Base-by-base conservation (phyloP, 2,329 filamentous ascomycete genomes). In the Colletotrichum truncatum region DNA sequence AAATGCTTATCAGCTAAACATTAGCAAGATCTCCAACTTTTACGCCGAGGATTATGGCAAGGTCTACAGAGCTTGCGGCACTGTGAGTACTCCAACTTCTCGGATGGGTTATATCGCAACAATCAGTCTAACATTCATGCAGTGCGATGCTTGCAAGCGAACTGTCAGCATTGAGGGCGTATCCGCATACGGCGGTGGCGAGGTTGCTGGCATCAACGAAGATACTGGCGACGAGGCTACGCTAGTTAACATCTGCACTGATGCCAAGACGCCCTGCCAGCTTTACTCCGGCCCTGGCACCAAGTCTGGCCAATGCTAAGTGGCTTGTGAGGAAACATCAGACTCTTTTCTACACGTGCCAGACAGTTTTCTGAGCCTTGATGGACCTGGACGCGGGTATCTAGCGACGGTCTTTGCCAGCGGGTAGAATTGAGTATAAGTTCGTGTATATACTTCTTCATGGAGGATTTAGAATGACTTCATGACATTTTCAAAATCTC, bases 1-100 rank as follows among this genome's bases (percentile, higher is more conserved):
- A 2, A 6, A 11, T 26, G 2, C 23, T 45, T 2, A 28, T 11
- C 9, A 11, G 30, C 14, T 38, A 2, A 41, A 21, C 32, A 4
- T 11, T 3, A n/a, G n/a, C 10, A 4, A 66, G 65, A 75, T 78
- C 30, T 68, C 78, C 67, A 78, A 80, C 67, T 78, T 80, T 72
- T 81, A 80, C 55, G 80, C 77, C 64, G 74, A 79, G 5, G 77
- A 83, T 72, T 84, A 84, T 64, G 82, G 82, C 54, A 85, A 85
- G 70, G 75, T 82, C 46, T 82, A 68, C 36, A 55, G 63, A 49
- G 53, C 66, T 12, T 68, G 63, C 49, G 54, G 61, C 30, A 64
- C 61, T 6, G 61, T 64, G 32, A 59, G 61, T 52, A 64, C 72
- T 8, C 34, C 6, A 16, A 25, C 9, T n/a, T 6, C 11, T 18